Evolutionary conservation across 2,329 filamentous ascomycete species (phyloP).

Genomic region (Aspergillus terreus): DNA sequence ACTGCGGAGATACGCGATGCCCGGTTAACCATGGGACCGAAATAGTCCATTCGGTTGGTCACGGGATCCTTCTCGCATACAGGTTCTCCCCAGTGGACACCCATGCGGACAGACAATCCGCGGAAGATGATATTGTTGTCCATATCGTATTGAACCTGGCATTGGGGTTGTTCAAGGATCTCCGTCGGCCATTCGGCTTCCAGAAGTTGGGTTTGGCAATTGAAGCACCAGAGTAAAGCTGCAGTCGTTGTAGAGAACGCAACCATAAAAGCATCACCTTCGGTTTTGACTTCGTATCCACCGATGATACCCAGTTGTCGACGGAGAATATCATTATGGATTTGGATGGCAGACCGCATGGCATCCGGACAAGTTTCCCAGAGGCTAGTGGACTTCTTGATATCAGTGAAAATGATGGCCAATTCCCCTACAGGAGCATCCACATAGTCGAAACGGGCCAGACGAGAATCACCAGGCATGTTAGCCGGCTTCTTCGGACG

Average conservation of each 20-base stretch:
- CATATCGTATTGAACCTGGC: slow-evolving; percentile 76
- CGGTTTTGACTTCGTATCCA: slow-evolving; percentile 98
- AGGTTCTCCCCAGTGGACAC: slow-evolving; percentile 90
- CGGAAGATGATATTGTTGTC: slow-evolving; percentile 89
- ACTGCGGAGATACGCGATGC: slow-evolving; percentile 90
- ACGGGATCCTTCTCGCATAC: slow-evolving; percentile 95
- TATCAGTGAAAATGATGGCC: slow-evolving; percentile 95
- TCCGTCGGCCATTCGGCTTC: slow-evolving; percentile 92
- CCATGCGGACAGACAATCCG: slow-evolving; percentile 93
- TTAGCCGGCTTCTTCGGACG: slow-evolving; percentile 60
- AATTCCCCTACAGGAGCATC: slow-evolving; percentile 87
- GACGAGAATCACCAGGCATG: slow-evolving; percentile 72
- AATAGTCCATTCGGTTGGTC: slow-evolving; percentile 98
- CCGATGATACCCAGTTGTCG: slow-evolving; percentile 88
- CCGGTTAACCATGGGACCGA: slow-evolving; percentile 98
- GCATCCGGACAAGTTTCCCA: slow-evolving; percentile 95
- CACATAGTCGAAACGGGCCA: slow-evolving; percentile 86
- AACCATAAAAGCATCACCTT: slow-evolving; percentile 99
- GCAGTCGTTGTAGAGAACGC: slow-evolving; percentile 95
- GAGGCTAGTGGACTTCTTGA: slow-evolving; percentile 93
- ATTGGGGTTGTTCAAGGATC: slow-evolving; percentile 80
- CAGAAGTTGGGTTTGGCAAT: slow-evolving; percentile 81
- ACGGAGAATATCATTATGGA: slow-evolving; percentile 96
- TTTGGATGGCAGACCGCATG: slow-evolving; percentile 94
- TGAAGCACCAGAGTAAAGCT: slow-evolving; percentile 92